A percentile compares a stretch with the other conserved stretches of the same genome.
phyloP scores from a whole-genome alignment of 305 asterid species.

The Plantago lanceolata region DNA sequence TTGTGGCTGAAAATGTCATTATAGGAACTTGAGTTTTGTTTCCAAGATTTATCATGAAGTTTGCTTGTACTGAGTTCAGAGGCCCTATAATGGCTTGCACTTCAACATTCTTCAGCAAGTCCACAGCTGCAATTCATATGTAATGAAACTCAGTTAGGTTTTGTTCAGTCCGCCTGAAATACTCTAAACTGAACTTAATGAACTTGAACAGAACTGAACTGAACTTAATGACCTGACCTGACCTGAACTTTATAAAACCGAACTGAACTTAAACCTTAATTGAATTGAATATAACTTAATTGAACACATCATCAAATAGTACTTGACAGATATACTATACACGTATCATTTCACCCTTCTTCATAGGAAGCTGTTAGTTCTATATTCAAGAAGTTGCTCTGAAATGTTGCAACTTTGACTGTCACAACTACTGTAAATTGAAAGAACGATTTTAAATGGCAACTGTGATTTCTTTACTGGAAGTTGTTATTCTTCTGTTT shows the following conservation, averaged over 20 bases:
- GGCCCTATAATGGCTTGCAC: conserved; percentile 59
- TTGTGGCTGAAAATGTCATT: conserved; percentile 52
- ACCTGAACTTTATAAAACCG: no score
- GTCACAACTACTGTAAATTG: no score
- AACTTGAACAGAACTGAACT: no score
- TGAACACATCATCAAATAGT: no score
- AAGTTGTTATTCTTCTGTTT: no score
- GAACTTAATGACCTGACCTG: no score
- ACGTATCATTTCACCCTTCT: not conserved
- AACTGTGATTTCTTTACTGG: no score
- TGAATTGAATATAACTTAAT: no score
- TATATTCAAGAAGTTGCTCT: not conserved
- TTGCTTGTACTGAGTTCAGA: conserved; percentile 35
- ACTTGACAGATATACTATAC: not conserved
- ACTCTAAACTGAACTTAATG: no score
- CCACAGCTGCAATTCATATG: conserved; percentile 37
- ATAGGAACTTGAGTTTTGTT: conserved; percentile 48
- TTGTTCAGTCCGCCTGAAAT: no score
- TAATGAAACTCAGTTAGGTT: not conserved
- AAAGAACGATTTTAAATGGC: no score
- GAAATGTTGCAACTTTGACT: not conserved
- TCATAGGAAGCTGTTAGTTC: not conserved
- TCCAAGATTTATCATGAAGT: conserved; percentile 43
- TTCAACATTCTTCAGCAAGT: conserved; percentile 41
- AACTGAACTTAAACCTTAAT: no score